Conservation (phyloP, 148 eudicot species). For the Tetragonia tetragonoides region DNA sequence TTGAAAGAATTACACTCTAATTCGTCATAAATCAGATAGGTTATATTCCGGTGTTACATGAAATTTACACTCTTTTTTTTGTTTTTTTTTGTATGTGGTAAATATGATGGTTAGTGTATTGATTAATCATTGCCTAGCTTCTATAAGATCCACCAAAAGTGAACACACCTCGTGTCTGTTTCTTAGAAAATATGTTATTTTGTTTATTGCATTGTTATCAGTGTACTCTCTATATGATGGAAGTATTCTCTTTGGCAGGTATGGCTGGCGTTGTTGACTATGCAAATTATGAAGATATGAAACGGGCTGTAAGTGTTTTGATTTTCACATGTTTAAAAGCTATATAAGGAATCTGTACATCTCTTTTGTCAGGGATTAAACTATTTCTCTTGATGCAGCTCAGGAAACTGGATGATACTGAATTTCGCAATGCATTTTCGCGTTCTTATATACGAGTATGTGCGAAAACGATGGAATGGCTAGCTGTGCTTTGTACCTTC, state of each 20-base stretch:
- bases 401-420: constrained; percentile 79
- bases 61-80: background rate
- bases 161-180: background rate
- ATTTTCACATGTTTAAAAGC: background rate
- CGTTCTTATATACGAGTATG: constrained; percentile 65
- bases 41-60: background rate
- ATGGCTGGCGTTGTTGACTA: constrained; percentile 78
- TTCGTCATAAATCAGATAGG: background rate
- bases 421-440: constrained; percentile 66
- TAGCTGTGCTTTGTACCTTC: background rate
- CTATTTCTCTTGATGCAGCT: constrained; percentile 39
- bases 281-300: constrained; percentile 78
- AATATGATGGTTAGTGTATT: background rate
- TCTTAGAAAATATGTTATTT: background rate
- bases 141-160: background rate
- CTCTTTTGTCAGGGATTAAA: background rate
- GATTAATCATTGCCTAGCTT: background rate
- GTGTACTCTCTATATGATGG: background rate
- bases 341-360: background rate
- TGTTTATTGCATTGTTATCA: background rate
- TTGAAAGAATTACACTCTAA: background rate
- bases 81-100: background rate
- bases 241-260: constrained; percentile 38
- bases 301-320: constrained; percentile 64
- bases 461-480: background rate